phyloP scores from a whole-genome alignment of 2,329 filamentous ascomycete genomes.

The Ambrosiella beaveri region DNA sequence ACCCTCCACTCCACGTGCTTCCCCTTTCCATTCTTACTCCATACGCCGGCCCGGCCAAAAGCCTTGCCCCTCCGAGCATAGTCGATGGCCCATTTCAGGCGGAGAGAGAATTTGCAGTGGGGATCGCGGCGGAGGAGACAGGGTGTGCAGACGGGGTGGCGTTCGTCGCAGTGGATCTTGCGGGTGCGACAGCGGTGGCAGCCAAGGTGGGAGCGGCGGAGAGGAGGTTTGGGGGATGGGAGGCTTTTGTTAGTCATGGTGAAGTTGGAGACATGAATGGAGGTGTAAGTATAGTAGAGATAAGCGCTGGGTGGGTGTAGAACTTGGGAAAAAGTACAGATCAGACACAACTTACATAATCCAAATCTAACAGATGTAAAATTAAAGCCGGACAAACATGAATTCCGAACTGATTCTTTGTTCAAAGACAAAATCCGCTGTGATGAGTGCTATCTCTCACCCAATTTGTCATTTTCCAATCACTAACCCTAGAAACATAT shows the following conservation, averaged over 20 bases:
- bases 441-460: too few relatives aligned
- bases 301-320: not conserved
- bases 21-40: slow-evolving; percentile 15
- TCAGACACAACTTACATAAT: too few relatives aligned
- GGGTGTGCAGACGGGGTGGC: slow-evolving; percentile 14
- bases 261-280: not conserved
- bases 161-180: slow-evolving; percentile 16
- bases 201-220: slow-evolving; percentile 16
- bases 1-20: not conserved
- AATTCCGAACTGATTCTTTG: too few relatives aligned
- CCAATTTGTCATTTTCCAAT: too few relatives aligned
- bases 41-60: slow-evolving; percentile 19
- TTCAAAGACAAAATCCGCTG: too few relatives aligned
- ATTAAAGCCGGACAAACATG: too few relatives aligned
- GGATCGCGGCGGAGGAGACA: slow-evolving; percentile 15
- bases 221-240: slow-evolving; percentile 9
- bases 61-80: slow-evolving; percentile 16
- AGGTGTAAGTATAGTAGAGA: not conserved
- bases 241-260: too few relatives aligned
- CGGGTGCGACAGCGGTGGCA: slow-evolving; percentile 16
- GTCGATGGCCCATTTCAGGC: slow-evolving; percentile 19
- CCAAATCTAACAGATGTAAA: too few relatives aligned
- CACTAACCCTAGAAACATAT: too few relatives aligned
- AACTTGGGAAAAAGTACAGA: too few relatives aligned
- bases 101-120: slow-evolving; percentile 12